These are phyloP conservation scores for Arctium lappa DNA, from an alignment of 129 eudicot species.

Conservation along the genomic window DNA sequence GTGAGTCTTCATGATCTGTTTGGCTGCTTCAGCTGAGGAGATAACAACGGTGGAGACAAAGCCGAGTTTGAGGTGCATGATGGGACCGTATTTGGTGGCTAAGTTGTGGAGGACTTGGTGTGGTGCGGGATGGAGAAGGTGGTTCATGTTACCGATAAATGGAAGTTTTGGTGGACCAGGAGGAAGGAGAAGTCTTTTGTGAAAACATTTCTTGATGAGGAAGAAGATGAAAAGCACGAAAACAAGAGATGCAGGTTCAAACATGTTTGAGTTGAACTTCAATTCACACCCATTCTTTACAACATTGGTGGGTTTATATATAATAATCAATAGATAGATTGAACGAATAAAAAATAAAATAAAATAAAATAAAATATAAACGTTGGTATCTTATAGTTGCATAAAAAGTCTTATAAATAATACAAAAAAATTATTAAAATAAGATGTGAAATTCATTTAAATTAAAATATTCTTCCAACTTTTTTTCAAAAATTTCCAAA, in stretches of 20 bases:
- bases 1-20: slow-evolving; percentile 27
- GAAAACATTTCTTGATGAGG: slow-evolving; percentile 6
- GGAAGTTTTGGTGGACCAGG: slow-evolving; percentile 37
- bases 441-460: too few species aligned
- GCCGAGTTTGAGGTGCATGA: slow-evolving; percentile 39
- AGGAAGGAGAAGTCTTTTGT: slow-evolving; percentile 4
- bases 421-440: too few species aligned
- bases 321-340: too few species aligned
- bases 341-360: too few species aligned
- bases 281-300: not conserved
- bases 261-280: slow-evolving; percentile 11
- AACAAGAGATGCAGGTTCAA: not conserved
- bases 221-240: slow-evolving; percentile 1
- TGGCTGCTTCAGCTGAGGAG: slow-evolving; percentile 34
- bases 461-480: too few species aligned
- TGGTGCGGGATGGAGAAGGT: slow-evolving; percentile 14
- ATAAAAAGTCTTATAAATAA: too few species aligned
- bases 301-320: too few species aligned
- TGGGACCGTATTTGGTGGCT: slow-evolving; percentile 23
- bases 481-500: too few species aligned
- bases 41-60: slow-evolving; percentile 25
- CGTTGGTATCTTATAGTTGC: too few species aligned
- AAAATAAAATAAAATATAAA: too few species aligned
- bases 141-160: slow-evolving; percentile 25
- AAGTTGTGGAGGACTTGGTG: slow-evolving; percentile 18